Evolutionary conservation across 768 basidiomycete genomes (phyloP), one percentile per base, ranked within the genome.

Genomic region (Auriscalpium vulgare): DNA sequence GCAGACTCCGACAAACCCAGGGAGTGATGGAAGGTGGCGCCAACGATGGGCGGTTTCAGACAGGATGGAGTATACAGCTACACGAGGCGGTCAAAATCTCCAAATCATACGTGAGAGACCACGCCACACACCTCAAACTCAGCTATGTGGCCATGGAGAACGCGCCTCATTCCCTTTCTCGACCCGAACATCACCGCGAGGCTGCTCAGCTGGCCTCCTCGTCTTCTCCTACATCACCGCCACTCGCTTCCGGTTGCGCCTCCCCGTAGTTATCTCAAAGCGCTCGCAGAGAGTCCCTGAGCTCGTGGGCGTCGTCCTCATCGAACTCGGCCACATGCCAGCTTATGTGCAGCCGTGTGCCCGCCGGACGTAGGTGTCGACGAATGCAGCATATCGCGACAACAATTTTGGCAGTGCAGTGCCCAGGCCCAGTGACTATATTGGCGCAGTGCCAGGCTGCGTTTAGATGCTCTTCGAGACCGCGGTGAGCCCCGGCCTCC

Each of bases 341-440:
- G 34, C 58, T 36, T 8, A 56, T 4, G 74, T 65, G 51, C 75
- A 76, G 9, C n/a, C n/a, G n/a, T n/a, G n/a, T n/a, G n/a, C n/a
- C n/a, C n/a, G n/a, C n/a, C n/a, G n/a, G n/a, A n/a, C n/a, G n/a
- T n/a, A n/a, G n/a, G 63, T 63, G 34, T 82, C 78, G 6, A 79
- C 69, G 48, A 82, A 76, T 13, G 63, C 66, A 2, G 84, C 86
- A 63, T 86, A 83, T 3, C 67, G 61, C 29, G 72, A 69, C 59
- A 88, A 72, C 16, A 79, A 57, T 10, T 54, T 47, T 51, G 13
- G 78, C 70, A 19, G 70, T 74, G 10, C 67, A 69, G 10, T 66
- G 67, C 19, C 76, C 74, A 17, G 73, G 70, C 35, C 85, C 62
- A 10, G 81, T 75, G 38, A 65, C 7, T 58, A 63, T 14, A 54